phyloP scores from a whole-genome alignment of 2,329 filamentous ascomycete species.

The Colletotrichum caudatum region DNA sequence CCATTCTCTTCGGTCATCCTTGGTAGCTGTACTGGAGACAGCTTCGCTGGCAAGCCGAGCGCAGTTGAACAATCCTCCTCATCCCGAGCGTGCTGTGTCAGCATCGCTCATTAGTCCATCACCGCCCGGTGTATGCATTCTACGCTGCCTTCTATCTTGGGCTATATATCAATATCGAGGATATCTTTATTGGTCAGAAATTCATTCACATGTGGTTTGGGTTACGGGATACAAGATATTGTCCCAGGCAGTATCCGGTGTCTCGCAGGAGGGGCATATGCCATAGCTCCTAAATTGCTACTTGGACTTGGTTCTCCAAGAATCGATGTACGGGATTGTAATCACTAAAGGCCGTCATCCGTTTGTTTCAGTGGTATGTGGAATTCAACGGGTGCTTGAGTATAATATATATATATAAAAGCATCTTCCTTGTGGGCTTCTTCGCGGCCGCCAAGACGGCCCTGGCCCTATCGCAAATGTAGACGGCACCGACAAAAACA shows the following conservation, averaged over 20 bases:
- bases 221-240: not conserved
- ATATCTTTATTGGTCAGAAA: not conserved
- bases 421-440: not conserved
- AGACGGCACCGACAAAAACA: too few species aligned
- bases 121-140: not conserved
- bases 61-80: not conserved
- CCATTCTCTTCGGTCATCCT: not conserved
- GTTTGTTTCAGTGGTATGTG: not conserved
- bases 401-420: not conserved
- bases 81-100: too few species aligned
- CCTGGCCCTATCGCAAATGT: not conserved
- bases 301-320: not conserved
- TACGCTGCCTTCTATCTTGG: not conserved
- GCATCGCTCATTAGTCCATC: not conserved
- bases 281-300: not conserved
- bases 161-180: not conserved
- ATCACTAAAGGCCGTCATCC: not conserved
- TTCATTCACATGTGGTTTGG: not conserved
- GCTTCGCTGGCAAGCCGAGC: not conserved
- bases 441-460: constrained; percentile 1
- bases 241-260: not conserved
- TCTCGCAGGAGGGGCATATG: not conserved
- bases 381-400: not conserved
- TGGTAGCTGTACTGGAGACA: not conserved
- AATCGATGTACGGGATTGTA: not conserved